Evolutionary conservation across 148 eudicot species (phyloP).

Genomic region (Camellia sinensis): DNA sequence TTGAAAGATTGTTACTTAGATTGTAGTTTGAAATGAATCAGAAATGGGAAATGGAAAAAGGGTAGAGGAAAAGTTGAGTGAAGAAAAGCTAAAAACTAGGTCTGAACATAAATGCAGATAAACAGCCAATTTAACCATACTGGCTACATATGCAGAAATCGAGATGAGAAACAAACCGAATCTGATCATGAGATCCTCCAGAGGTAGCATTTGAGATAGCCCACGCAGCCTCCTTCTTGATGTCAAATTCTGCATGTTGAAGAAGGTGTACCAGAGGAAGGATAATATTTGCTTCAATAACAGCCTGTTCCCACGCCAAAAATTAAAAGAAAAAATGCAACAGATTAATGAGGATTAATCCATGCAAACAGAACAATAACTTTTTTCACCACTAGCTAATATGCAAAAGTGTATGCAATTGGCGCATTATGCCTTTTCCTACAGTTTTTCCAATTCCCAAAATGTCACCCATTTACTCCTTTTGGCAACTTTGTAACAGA

Average conservation of each 20-base stretch:
- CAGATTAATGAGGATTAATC: background rate
- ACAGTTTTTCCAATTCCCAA: background rate
- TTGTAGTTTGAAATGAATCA: background rate
- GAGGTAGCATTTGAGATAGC: constrained; percentile 83
- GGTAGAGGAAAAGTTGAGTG: background rate
- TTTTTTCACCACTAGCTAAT: background rate
- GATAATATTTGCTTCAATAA: constrained; percentile 56
- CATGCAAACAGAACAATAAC: background rate
- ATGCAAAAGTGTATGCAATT: background rate
- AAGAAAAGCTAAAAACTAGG: background rate
- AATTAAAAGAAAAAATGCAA: background rate
- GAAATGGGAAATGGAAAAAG: background rate
- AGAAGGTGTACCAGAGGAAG: constrained; percentile 63
- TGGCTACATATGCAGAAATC: background rate
- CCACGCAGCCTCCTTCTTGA: constrained; percentile 90
- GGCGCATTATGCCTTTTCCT: background rate
- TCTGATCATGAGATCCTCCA: constrained; percentile 74
- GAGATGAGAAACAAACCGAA: constrained; percentile 40
- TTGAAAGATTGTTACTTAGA: background rate
- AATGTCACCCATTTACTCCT: background rate
- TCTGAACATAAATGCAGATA: background rate
- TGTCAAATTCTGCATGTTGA: constrained; percentile 71
- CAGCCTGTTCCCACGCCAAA: constrained; percentile 43
- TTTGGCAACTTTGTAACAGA: background rate
- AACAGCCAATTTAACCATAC: background rate